Base-by-base conservation (phyloP, 805 yeast species). In the Candida stauntonica region DNA sequence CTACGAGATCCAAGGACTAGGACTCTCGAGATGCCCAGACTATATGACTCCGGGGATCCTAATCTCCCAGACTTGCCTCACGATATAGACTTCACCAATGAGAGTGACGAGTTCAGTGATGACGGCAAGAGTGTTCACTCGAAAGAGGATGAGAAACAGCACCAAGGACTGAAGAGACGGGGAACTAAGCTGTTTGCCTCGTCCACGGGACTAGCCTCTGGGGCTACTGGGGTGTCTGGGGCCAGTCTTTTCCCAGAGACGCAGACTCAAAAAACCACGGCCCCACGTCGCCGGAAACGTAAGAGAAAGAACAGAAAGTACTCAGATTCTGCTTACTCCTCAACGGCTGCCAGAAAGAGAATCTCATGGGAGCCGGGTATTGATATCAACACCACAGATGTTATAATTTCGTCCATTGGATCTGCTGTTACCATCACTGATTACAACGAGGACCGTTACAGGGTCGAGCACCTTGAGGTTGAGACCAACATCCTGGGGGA, bases 301-400 rank as follows among this genome's bases (percentile, higher is more conserved):
- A 41, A 37, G 31, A 45, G 39, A 26, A 38, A 43, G 38, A 48
- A 53, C 29, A 50, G 59, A 46, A 42, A 50, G 31, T 68, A 67
- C 42, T 45, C 47, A 4, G 69, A 67, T 5, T 55, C 68, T n/a
- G 57, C 61, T 9, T 55, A 58, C 18, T 66, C 67, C 15, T 47
- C 62, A 5, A 54, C 58, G 1, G 59, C 59, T 7, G 61, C 60
- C 3, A 60, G 68, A 29, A 64, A 60, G 35, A 51, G 72, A 33
- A 66, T 75, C 5, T 75, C 71, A 17, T 72, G 77, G 73, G 83
- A 77, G 48, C 82, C 83, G 0, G 83, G 83, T 15, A 66, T 76
- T 19, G 73, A 77, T 48, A 62, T 73, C 24, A 54, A 65, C 7
- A 70, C 72, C 1, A 76, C 79, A 1, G 67, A 62, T 17, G 79